Conservation (phyloP, 352 stramenopile species). For the Pythium pyrilobum region DNA sequence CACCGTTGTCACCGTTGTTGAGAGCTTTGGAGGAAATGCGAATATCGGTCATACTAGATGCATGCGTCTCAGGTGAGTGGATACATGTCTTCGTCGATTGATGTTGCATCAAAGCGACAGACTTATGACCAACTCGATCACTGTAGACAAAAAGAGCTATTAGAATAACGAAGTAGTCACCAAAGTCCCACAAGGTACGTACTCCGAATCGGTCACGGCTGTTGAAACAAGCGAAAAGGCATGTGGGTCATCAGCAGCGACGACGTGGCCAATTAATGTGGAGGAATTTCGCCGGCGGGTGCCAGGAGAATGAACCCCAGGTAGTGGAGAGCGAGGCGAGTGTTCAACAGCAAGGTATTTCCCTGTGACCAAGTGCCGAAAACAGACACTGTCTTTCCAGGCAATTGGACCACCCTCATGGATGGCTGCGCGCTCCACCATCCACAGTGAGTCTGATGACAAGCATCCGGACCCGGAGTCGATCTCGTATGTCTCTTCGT, state of each 20-base stretch:
- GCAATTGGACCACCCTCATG: slow-evolving; percentile 52
- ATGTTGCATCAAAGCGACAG: slow-evolving; percentile 61
- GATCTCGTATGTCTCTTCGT: slow-evolving; percentile 32
- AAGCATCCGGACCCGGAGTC: slow-evolving; percentile 21
- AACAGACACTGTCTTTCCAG: slow-evolving; percentile 41
- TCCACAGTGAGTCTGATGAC: slow-evolving; percentile 56
- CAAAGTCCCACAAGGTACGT: slow-evolving; percentile 11
- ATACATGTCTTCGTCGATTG: slow-evolving; percentile 41
- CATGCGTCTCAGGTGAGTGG: slow-evolving; percentile 61
- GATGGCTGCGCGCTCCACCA: slow-evolving; percentile 40
- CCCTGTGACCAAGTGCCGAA: slow-evolving; percentile 52
- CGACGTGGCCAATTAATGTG: slow-evolving; percentile 16
- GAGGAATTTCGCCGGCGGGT: slow-evolving; percentile 4
- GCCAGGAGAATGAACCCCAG: slow-evolving; percentile 19
- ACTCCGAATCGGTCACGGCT: slow-evolving; percentile 48
- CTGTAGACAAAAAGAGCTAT: slow-evolving; percentile 17
- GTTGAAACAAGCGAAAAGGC: slow-evolving; percentile 56
- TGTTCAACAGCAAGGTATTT: slow-evolving; percentile 48
- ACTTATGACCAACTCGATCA: slow-evolving; percentile 37
- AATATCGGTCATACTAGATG: slow-evolving; percentile 62
- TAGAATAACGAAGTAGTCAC: not conserved
- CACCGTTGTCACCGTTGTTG: slow-evolving; percentile 14
- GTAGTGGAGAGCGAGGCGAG: slow-evolving; percentile 1
- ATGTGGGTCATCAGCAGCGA: slow-evolving; percentile 55
- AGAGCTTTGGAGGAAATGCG: slow-evolving; percentile 51